phyloP scores from a whole-genome alignment of 768 basidiomycete genomes.

The Hericium coralloides region DNA sequence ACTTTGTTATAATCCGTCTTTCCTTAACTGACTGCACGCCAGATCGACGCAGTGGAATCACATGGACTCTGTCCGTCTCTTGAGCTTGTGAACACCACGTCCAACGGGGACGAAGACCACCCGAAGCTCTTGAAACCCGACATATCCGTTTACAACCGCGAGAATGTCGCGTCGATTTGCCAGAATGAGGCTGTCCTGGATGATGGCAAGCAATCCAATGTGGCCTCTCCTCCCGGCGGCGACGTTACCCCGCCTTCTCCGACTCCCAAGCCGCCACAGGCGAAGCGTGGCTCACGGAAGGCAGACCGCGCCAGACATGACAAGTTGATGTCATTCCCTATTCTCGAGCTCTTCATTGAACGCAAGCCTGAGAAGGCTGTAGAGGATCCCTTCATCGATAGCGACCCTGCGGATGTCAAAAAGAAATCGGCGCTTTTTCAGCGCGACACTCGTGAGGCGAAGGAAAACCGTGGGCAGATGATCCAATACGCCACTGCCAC shows the following conservation, averaged over 20 bases:
- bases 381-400: background rate
- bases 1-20: background rate
- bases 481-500: background rate
- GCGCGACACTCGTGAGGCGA: background rate
- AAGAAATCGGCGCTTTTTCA: background rate
- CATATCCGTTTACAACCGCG: background rate
- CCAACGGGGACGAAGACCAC: background rate
- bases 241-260: no score
- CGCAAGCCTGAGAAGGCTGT: background rate
- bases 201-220: no score
- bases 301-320: background rate
- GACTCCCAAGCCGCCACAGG: background rate
- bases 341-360: background rate
- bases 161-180: no score
- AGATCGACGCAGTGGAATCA: background rate
- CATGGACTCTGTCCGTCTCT: background rate
- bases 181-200: no score
- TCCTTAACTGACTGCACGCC: background rate
- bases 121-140: background rate
- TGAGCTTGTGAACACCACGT: background rate
- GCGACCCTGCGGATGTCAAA: background rate
- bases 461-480: background rate
- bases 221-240: no score
- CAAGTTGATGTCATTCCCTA: background rate
- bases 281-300: background rate